Base-by-base conservation (phyloP, 2,329 filamentous ascomycete genomes). In the Huntiella omanensis region DNA sequence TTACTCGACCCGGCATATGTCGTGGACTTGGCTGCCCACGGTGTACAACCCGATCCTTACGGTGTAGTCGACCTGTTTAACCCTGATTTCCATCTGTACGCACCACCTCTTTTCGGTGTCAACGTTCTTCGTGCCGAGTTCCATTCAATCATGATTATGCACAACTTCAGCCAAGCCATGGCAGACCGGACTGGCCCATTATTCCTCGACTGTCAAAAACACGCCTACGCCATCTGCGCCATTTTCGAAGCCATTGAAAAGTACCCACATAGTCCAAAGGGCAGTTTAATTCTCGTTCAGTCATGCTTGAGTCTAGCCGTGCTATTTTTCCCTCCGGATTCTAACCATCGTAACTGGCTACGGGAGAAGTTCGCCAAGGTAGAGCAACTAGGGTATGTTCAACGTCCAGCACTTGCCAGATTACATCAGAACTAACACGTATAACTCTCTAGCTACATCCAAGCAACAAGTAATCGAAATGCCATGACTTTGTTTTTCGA, bases 111-210 rank as follows among this genome's bases (percentile, higher is more conserved):
- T 1, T 88, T 83, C 63, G 68, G 76, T 8, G 75, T 82, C 40
- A 95, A 92, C 51, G 71, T 82, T 42, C 65, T 85, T 12, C 68
- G 70, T 48, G 72, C 85, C 49, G 85, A 94, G 57, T 83, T 84
- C 66, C 77, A 83, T 58, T 80, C 80, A 5, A 75, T 87, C 17
- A 70, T 80, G 41, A 68, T 91, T 49, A 84, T 94, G 79, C 85
- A 85, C 60, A 75, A 77, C 53, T 78, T 80, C 53, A 83, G 91
- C 54, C 73, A 78, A 1, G 70, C 75, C 3, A 62, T 70, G 48
- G 64, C 72, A 43, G 66, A 71, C 2, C 60, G 74, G 43, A 67
- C 69, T 35, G 71, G 62, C 54, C 58, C 65, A 39, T 60, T 68
- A 2, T 64, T 64, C 36, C 54, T 67, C 10, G 75, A 81, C 45